Percentiles rank a stretch among this genome's conserved stretches.
Conservation (phyloP, 2,329 filamentous ascomycete genomes). For the Pseudomassariella vexata region DNA sequence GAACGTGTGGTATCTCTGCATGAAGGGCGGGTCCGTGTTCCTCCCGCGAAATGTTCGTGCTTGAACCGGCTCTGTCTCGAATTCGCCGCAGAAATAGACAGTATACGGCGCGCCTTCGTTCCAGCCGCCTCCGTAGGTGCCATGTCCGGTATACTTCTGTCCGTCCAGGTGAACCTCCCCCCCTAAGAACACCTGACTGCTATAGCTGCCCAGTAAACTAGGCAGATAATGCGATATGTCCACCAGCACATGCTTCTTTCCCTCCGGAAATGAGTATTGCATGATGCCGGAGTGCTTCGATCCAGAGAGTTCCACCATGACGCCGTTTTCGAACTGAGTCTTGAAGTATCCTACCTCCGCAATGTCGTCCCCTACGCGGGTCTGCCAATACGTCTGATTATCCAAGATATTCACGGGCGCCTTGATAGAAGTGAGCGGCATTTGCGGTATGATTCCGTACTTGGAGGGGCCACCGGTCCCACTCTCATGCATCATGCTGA, state of each 20-base stretch:
- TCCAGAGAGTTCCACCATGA: conserved; percentile 2
- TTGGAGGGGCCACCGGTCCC: conserved; percentile 3
- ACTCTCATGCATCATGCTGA: conserved; percentile 6
- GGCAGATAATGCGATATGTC: conserved; percentile 43
- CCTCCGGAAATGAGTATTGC: conserved; percentile 16
- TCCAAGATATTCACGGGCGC: conserved; percentile 3
- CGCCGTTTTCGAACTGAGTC: conserved; percentile 2
- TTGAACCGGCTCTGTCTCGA: conserved; percentile 25
- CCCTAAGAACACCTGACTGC: conserved; percentile 38
- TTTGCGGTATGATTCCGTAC: conserved; percentile 3
- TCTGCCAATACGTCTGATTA: conserved; percentile 5
- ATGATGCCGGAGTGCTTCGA: conserved; percentile 5
- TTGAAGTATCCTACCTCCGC: conserved; percentile 4
- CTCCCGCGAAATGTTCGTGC: conserved; percentile 24
- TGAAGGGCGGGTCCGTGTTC: conserved; percentile 6
- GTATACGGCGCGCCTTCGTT: conserved; percentile 33
- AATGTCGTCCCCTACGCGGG: conserved; percentile 1
- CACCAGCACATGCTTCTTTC: conserved; percentile 32
- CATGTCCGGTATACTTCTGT: conserved; percentile 39
- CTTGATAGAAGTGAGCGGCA: conserved; percentile 3
- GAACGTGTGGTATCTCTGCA: conserved; percentile 3
- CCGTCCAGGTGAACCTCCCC: conserved; percentile 32
- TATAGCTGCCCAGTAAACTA: conserved; percentile 33
- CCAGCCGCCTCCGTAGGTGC: conserved; percentile 36
- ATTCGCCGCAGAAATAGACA: conserved; percentile 37